Percentiles rank a stretch among this genome's conserved stretches.
Conservation (phyloP, 768 basidiomycete species). For the Boletus edulis region DNA sequence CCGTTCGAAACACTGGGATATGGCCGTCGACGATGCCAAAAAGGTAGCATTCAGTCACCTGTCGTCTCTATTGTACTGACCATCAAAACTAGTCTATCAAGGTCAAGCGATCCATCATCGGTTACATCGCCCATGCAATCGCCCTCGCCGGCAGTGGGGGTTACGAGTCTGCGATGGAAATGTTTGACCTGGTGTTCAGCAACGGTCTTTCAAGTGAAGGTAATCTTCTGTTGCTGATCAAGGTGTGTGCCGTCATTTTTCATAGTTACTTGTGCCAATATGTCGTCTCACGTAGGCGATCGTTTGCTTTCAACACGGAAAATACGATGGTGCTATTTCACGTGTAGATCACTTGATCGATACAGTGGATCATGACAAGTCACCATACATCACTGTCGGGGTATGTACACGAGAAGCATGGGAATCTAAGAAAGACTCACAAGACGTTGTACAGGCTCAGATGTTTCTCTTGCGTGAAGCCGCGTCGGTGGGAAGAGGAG, state of each 20-base stretch:
- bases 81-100: slow-evolving; percentile 1
- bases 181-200: slow-evolving; percentile 3
- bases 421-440: too few relatives aligned
- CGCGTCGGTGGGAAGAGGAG: too few relatives aligned
- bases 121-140: slow-evolving; percentile 7
- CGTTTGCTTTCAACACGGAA: background rate
- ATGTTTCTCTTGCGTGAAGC: too few relatives aligned
- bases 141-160: background rate
- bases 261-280: background rate
- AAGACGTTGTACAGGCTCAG: too few relatives aligned
- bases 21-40: slow-evolving; percentile 7
- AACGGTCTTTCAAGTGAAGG: background rate
- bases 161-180: background rate
- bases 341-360: too few relatives aligned
- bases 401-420: too few relatives aligned
- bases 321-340: too few relatives aligned
- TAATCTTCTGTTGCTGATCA: slow-evolving; percentile 7
- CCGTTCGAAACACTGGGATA: background rate
- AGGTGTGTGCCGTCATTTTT: background rate
- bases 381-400: too few relatives aligned
- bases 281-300: background rate
- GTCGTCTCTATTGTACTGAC: background rate
- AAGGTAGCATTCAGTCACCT: background rate
- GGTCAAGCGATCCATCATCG: slow-evolving; percentile 1
- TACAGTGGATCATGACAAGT: too few relatives aligned